Evolutionary conservation across 163 green algal species (phyloP), one percentile per base, ranked within the genome.

Genomic region (Chlorella variabilis): DNA sequence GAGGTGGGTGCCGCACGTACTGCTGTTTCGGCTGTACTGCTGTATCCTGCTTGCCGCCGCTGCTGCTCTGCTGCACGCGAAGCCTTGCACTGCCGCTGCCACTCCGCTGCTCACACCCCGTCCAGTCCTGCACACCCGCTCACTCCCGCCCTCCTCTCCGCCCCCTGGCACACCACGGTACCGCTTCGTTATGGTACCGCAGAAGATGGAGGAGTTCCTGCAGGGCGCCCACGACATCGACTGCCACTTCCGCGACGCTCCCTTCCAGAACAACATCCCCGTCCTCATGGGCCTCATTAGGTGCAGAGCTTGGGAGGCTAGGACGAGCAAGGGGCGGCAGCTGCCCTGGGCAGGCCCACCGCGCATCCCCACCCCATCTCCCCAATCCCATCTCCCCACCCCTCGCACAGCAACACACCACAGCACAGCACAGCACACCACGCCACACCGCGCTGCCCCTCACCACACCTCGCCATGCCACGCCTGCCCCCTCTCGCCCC

Each of bases 251-350:
- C 82, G 89, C 42, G 89, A 84, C 45, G 89, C 96, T 42, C 94
- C 94, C 13, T 95, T 99, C 79, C 91, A 97, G 77, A 66, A 93
- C 61, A 99, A 99, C 91, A 87, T 99, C 73, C 97, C 97, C 11
- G 96, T 99, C 42, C 89, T 98, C 54, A 92, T 99, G 84, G 97
- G 96, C 27, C 90, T 99, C 51, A 73, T 87, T 25, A 84, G 75
- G 75, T 75, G 62, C 0, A 27, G n/a, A n/a, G n/a, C n/a, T n/a
- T n/a, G n/a, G n/a, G n/a, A n/a, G n/a, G n/a, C n/a, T n/a, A n/a
- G n/a, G n/a, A n/a, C n/a, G n/a, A n/a, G n/a, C n/a, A n/a, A n/a
- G n/a, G n/a, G n/a, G n/a, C n/a, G n/a, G n/a, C n/a, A n/a, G n/a
- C n/a, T n/a, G n/a, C n/a, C n/a, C n/a, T n/a, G n/a, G n/a, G n/a